Conservation (phyloP, 192 early-diverging fungal genomes). For the Gaertneriomyces sp. region DNA sequence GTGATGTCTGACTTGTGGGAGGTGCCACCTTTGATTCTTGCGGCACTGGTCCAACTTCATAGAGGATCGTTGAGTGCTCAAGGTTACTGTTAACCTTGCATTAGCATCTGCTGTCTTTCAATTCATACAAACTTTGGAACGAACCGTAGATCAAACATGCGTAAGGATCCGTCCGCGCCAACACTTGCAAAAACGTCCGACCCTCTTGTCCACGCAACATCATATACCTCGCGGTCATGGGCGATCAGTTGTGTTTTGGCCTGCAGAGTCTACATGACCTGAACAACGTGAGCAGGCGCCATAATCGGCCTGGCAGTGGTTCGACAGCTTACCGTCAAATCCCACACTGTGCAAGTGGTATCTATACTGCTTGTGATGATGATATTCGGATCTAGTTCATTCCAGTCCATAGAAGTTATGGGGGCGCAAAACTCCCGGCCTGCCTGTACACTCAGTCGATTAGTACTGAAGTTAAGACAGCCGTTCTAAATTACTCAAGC, state of each 20-base stretch:
- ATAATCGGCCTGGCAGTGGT: neutral
- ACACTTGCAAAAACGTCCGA: conserved; percentile 94
- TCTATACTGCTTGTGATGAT: conserved; percentile 93
- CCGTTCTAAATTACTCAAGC: neutral
- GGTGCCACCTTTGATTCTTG: conserved; percentile 7
- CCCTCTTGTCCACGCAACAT: conserved; percentile 89
- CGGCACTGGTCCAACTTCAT: conserved; percentile 71
- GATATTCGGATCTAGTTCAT: conserved; percentile 75
- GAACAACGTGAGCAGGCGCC: neutral
- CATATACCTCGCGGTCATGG: conserved; percentile 96
- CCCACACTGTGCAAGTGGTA: conserved; percentile 99
- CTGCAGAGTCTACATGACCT: conserved; percentile 65
- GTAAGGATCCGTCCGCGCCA: conserved; percentile 94
- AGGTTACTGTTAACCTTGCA: conserved; percentile 57
- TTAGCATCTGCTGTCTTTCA: neutral
- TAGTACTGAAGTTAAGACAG: neutral
- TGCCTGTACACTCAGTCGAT: neutral
- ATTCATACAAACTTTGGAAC: neutral
- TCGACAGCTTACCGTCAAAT: conserved; percentile 62
- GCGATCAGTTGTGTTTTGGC: conserved; percentile 99
- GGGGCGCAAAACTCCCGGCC: conserved; percentile 79
- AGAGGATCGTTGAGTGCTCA: conserved; percentile 97
- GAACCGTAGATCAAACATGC: conserved; percentile 93
- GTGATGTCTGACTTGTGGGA: conserved; percentile 31
- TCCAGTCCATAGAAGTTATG: conserved; percentile 97